Conservation (phyloP, 305 asterid species). For the Fraxinus platypoda region DNA sequence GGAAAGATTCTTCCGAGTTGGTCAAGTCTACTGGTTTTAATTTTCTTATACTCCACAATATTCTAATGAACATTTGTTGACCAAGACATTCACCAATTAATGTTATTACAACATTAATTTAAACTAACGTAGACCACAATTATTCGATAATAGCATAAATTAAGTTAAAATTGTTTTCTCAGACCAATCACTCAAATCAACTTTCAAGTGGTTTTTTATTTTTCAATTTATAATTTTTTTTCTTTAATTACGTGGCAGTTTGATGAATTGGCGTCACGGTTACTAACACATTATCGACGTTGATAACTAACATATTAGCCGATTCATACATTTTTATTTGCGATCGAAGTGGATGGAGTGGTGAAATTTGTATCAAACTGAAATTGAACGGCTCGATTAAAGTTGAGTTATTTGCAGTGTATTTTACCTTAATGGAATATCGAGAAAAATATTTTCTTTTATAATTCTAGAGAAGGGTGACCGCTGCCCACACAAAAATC, state of each 20-base stretch:
- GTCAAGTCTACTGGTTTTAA: neutral
- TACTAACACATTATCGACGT: neutral
- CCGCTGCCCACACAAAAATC: neutral
- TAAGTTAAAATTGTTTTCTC: too few relatives aligned
- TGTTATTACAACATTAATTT: neutral
- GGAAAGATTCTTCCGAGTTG: neutral
- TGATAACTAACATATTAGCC: too few relatives aligned
- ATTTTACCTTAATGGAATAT: neutral
- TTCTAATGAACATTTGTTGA: neutral
- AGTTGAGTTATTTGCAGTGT: neutral
- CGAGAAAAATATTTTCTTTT: too few relatives aligned
- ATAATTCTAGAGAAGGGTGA: neutral
- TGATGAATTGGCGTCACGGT: neutral
- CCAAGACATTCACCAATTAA: neutral
- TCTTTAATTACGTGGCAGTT: neutral
- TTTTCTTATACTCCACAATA: neutral
- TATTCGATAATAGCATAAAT: neutral
- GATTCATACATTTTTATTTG: neutral
- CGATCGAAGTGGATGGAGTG: neutral
- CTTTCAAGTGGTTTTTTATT: neutral
- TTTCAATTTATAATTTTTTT: too few relatives aligned
- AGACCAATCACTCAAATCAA: neutral
- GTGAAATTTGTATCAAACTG: neutral
- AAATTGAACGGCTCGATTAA: neutral
- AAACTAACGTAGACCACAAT: neutral